These are phyloP conservation scores for Ceraceosorus guamensis DNA, from an alignment of 1,284 basidiomycete species.

Conservation along the genomic window DNA sequence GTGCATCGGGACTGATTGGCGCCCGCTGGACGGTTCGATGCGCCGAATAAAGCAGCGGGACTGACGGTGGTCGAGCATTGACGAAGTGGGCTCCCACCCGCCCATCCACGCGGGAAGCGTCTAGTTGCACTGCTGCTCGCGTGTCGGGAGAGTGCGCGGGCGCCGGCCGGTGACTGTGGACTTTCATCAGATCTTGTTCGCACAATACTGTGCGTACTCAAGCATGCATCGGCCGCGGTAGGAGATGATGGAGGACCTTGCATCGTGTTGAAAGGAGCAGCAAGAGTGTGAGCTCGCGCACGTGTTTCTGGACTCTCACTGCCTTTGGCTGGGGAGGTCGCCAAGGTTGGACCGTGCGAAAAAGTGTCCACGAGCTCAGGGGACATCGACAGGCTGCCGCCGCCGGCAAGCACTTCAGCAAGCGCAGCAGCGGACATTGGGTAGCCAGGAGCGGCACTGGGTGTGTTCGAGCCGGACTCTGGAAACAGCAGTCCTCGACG, in stretches of 20 bases:
- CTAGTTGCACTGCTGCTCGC: background rate
- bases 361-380: background rate
- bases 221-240: no score
- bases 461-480: no score
- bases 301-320: constrained; percentile 7
- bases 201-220: no score
- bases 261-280: constrained; percentile 7
- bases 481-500: background rate
- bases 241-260: no score
- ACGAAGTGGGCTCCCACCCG: constrained; percentile 1
- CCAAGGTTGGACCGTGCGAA: constrained; percentile 16
- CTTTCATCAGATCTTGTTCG: no score
- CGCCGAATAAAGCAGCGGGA: constrained; percentile 40
- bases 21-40: no score
- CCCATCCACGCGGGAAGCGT: constrained; percentile 6
- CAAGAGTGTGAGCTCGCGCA: constrained; percentile 3
- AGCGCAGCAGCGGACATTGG: background rate
- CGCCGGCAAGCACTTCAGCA: background rate
- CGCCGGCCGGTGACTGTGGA: no score
- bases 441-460: no score
- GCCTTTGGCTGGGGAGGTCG: constrained; percentile 17
- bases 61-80: constrained; percentile 34
- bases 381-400: background rate
- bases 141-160: no score
- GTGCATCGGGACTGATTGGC: no score